Evolutionary conservation across 805 yeast genomes (phyloP), one percentile per base, ranked within the genome.

Genomic region (Pichia gijzeniarum): DNA sequence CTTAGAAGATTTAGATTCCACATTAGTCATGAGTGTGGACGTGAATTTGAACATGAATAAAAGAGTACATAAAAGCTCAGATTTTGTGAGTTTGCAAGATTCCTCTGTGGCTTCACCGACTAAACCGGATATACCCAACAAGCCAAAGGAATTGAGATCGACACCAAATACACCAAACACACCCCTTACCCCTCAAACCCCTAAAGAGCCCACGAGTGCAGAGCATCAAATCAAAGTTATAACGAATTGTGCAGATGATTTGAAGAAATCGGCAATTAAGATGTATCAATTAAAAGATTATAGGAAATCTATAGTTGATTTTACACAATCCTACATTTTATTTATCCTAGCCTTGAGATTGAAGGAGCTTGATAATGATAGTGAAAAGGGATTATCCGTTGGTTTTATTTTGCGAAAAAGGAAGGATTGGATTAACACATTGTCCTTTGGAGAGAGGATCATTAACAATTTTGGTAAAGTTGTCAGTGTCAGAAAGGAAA

Each of bases 311-410:
- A 49, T 55, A 7, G 27, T 58, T 2, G 45, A 51, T 20, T 58
- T 59, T 25, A 21, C 52, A 1, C 63, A 59, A 38, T 60, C 65
- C 1, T 44, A 56, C 21, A 22, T 61, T 4, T 38, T 60, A 6
- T 60, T 58, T 40, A 48, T 60, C 8, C 41, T 57, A n/a, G 57
- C 55, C 17, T 54, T 60, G 21, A 47, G 50, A 20, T 40, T 47
- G 6, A 56, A 57, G 40, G 64, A 59, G 27, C 13, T 18, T 38
- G 16, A 39, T n/a, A 31, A 30, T 17, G 18, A 14, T 4, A 35
- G 13, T 31, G 12, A 21, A 21, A 18, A 32, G 39, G 1, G 43
- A 41, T 35, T n/a, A 6, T 14, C 33, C 50, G 35, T 41, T 48
- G 19, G 50, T 49, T 32, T 51, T 43, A 32, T 55, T 50, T 21